Base-by-base conservation (phyloP, 352 stramenopile species). In the Phytophthora tentaculata region DNA sequence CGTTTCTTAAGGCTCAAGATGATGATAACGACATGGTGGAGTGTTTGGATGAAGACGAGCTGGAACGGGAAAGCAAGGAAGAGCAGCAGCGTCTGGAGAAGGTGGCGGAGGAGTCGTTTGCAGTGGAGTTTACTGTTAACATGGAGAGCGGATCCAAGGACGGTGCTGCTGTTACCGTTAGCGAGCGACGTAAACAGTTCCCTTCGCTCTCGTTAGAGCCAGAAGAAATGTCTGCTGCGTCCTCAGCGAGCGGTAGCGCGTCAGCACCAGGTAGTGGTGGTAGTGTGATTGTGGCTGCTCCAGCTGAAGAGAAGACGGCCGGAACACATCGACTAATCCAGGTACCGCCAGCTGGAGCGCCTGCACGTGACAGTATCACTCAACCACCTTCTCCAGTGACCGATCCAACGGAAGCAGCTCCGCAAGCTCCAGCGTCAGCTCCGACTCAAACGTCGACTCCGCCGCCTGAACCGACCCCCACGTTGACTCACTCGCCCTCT, bases 11-110 rank as follows among this genome's bases (percentile, higher is more conserved):
- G 67, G 73, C 75, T 1, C 83, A 90, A 56, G 82, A 92, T 13
- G 85, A 95, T 61, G 88, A 95, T 32, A 79, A 83, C 22, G 82
- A 94, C 14, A 91, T 94, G 83, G 81, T 94, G 1, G 73, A 88
- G 63, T 88, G 83, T 20, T 61, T 92, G 24, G 74, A 86, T 61
- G 84, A 94, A 71, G 81, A 92, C 28, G 81, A 90, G 43, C 55
- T 91, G 1, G 83, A 88, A 41, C 71, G 74, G 3, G 82, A 89
- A 50, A 73, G 69, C 23, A 87, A 77, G 41, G 65, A 68, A 41
- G 64, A 81, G 20, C 80, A 88, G n/a, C 72, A 86, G 37, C 80
- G 72, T 7, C 55, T 85, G 13, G 76, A 82, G 17, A 77, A 74
- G 37, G 82, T 91, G 45, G 87, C 76, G 23, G 70, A 88, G 41